phyloP scores from a whole-genome alignment of 352 stramenopile species.

The Phytopythium helicoides region DNA sequence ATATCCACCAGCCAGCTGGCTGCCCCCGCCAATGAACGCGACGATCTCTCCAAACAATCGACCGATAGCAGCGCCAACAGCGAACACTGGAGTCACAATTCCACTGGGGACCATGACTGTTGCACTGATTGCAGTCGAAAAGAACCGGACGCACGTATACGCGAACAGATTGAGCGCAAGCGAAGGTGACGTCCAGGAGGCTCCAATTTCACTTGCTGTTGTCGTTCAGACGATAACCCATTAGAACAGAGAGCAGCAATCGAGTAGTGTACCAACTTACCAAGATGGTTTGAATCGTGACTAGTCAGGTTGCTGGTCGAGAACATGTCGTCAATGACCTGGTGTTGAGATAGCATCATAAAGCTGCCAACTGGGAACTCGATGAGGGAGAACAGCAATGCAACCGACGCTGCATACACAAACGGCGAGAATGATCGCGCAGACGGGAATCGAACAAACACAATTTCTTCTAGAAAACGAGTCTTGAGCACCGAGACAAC shows the following conservation, averaged over 20 bases:
- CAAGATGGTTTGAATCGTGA: slow-evolving; percentile 28
- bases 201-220: slow-evolving; percentile 38
- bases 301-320: slow-evolving; percentile 51
- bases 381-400: slow-evolving; percentile 61
- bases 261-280: slow-evolving; percentile 4
- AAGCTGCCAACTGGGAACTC: slow-evolving; percentile 78
- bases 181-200: slow-evolving; percentile 59
- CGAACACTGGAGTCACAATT: slow-evolving; percentile 91
- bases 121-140: slow-evolving; percentile 72
- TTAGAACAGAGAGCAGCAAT: no score
- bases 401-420: slow-evolving; percentile 62
- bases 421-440: slow-evolving; percentile 45
- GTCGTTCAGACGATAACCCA: background rate
- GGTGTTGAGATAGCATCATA: slow-evolving; percentile 71
- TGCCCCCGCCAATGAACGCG: slow-evolving; percentile 45
- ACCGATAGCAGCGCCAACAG: slow-evolving; percentile 84
- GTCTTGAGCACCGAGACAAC: slow-evolving; percentile 44
- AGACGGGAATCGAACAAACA: slow-evolving; percentile 21
- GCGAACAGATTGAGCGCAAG: slow-evolving; percentile 63
- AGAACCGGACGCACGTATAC: slow-evolving; percentile 74
- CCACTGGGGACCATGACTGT: slow-evolving; percentile 87
- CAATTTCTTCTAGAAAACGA: slow-evolving; percentile 27
- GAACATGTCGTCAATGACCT: slow-evolving; percentile 89
- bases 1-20: slow-evolving; percentile 63
- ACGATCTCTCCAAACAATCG: slow-evolving; percentile 89